phyloP scores from a whole-genome alignment of 2,329 filamentous ascomycete species.

The Hymenoscyphus infarciens region DNA sequence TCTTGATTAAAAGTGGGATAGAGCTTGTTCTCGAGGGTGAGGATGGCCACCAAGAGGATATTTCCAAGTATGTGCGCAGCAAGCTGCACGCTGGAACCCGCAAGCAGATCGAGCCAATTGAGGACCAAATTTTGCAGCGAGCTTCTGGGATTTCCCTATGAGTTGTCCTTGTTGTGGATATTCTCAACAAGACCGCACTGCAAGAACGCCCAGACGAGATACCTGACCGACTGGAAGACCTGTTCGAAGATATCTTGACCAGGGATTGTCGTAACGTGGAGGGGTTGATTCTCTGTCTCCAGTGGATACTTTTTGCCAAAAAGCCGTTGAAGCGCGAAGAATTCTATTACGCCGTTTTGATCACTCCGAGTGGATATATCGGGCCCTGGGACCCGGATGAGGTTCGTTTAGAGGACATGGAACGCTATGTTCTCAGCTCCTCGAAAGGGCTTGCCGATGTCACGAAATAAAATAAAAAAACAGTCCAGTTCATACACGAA shows the following conservation, averaged over 20 bases:
- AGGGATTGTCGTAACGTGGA: constrained; percentile 43
- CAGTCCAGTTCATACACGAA: constrained; percentile 42
- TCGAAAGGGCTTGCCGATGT: constrained; percentile 44
- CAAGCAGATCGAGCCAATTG: neutral
- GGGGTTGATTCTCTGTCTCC: constrained; percentile 44
- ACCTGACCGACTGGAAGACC: constrained; percentile 18
- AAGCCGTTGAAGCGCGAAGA: constrained; percentile 25
- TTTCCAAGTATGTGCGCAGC: neutral
- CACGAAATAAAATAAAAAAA: constrained; percentile 30
- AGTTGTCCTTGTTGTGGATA: neutral
- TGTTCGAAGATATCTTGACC: constrained; percentile 25
- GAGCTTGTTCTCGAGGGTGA: constrained; percentile 26
- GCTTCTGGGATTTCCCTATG: neutral
- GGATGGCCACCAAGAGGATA: constrained; percentile 13
- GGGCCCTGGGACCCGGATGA: constrained; percentile 27
- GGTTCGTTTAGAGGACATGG: constrained; percentile 33
- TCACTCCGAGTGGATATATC: constrained; percentile 18
- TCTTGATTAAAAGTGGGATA: constrained; percentile 20
- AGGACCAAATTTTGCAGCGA: neutral
- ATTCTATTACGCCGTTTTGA: constrained; percentile 25
- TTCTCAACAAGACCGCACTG: constrained; percentile 31
- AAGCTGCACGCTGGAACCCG: neutral
- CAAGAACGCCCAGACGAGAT: constrained; percentile 34
- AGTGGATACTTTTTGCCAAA: constrained; percentile 51
- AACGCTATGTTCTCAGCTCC: constrained; percentile 37